phyloP scores from a whole-genome alignment of 1,284 basidiomycete species.

The Puccinia sorghi region DNA sequence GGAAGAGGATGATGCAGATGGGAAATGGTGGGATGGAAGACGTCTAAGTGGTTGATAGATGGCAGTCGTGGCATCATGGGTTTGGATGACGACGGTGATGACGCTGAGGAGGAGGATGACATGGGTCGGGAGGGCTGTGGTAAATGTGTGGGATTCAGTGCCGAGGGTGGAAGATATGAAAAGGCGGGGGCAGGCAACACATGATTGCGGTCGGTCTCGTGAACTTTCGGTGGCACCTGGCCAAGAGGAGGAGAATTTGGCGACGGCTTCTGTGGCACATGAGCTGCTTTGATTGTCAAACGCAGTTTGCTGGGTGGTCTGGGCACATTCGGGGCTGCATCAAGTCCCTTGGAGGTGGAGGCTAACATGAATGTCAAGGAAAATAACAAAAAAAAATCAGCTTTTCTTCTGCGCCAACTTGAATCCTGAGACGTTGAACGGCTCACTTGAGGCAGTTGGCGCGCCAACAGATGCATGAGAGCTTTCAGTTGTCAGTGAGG shows the following conservation, averaged over 20 bases:
- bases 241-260: constrained; percentile 1
- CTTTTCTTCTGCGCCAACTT: not conserved
- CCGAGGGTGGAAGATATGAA: constrained; percentile 33
- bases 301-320: constrained; percentile 35
- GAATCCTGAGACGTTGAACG: not conserved
- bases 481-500: not conserved
- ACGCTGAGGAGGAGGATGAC: constrained; percentile 45
- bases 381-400: not conserved
- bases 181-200: constrained; percentile 20
- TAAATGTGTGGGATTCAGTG: constrained; percentile 4
- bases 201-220: constrained; percentile 5
- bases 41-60: constrained; percentile 47
- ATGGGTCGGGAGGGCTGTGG: constrained; percentile 38
- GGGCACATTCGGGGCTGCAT: constrained; percentile 14
- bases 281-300: constrained; percentile 41
- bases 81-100: constrained; percentile 32
- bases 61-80: constrained; percentile 43
- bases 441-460: constrained; percentile 6
- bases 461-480: not conserved
- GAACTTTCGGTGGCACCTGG: constrained; percentile 8
- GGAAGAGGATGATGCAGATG: constrained; percentile 46
- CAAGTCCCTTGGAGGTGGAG: not conserved
- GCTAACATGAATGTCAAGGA: not conserved
- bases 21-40: constrained; percentile 30
- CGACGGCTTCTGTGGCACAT: not conserved